Evolutionary conservation across 768 basidiomycete genomes (phyloP), one percentile per base, ranked within the genome.

Genomic region (Fistulinella prunicolor): DNA sequence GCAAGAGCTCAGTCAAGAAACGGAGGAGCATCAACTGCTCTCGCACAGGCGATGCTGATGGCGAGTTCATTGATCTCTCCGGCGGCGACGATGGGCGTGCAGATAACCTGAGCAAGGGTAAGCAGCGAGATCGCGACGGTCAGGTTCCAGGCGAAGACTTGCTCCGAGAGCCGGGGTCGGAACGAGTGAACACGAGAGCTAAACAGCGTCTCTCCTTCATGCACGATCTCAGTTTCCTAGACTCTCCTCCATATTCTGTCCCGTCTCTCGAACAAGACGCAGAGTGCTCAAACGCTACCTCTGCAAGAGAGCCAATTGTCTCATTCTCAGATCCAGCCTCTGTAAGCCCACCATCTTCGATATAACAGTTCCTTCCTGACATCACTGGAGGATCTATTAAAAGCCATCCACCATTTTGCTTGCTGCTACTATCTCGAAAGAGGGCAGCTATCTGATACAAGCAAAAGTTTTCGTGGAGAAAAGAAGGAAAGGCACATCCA

Each of bases 401-500:
- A 80, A 61, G 70, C 70, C 40, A 72, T 80, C 34, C 79, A 80
- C 50, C 66, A 78, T 54, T 77, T 76, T 46, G 65, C 78, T 20
- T 75, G 73, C 39, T 67, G 64, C 19, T 83, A 84, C 60, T 91
- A 89, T 55, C 69, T 70, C 19, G 80, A 82, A 53, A 71, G 74
- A 46, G 85, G 82, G 0, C 77, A 87, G 52, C 63, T 89, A 3
- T 65, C 72, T 17, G 76, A 87, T 51, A 70, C 65, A 10, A 69
- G 77, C 14, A 73, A 71, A 45, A 62, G 76, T 35, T 77, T 70
- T 49, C 75, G 80, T 12, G 67, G 60, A 49, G 68, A 67, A 56
- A 73, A 64, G 61, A 80, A 70, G 54, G 59, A 54, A 42, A 67
- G 61, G 46, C 50, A 50, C 13, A 52, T 44, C 28, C 12, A 47